Percentiles rank a stretch among this genome's conserved stretches.
Evolutionary conservation across 2,329 filamentous ascomycete species (phyloP).

Genomic region (Xylariomycetidae sp.): DNA sequence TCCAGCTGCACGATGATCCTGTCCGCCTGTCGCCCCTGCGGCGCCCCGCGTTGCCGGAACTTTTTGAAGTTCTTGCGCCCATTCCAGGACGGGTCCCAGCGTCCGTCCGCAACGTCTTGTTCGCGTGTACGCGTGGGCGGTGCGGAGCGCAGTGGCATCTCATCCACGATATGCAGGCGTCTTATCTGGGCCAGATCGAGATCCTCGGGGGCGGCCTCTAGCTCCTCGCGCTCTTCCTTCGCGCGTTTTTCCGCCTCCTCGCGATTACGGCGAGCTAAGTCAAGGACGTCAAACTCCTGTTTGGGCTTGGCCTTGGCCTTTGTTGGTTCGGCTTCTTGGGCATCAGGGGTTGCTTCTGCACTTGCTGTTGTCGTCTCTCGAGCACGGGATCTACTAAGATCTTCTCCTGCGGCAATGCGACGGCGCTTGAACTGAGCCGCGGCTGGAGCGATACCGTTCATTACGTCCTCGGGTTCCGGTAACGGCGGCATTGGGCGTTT

Average conservation of each 20-base stretch:
- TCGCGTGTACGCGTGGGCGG: constrained; percentile 36
- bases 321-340: constrained; percentile 23
- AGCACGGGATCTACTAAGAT: constrained; percentile 39
- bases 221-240: constrained; percentile 46
- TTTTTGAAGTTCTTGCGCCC: constrained; percentile 94
- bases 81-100: constrained; percentile 89
- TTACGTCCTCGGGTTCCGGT: constrained; percentile 46
- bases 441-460: constrained; percentile 70
- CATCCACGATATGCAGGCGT: constrained; percentile 68
- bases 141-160: constrained; percentile 56
- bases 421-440: constrained; percentile 75
- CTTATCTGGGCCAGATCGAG: constrained; percentile 69
- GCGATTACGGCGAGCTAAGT: constrained; percentile 54
- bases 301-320: constrained; percentile 40
- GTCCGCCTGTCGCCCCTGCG: constrained; percentile 30
- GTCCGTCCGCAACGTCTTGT: constrained; percentile 44
- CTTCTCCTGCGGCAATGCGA: constrained; percentile 54
- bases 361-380: constrained; percentile 22
- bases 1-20: constrained; percentile 64
- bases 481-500: constrained; percentile 41
- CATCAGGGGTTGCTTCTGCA: constrained; percentile 27
- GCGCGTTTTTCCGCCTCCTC: constrained; percentile 62
- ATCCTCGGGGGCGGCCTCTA: constrained; percentile 49
- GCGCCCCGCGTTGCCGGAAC: constrained; percentile 59
- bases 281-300: constrained; percentile 62